phyloP scores from a whole-genome alignment of 225 moss, liverwort and hornwort genomes.

The Lunularia cruciata region DNA sequence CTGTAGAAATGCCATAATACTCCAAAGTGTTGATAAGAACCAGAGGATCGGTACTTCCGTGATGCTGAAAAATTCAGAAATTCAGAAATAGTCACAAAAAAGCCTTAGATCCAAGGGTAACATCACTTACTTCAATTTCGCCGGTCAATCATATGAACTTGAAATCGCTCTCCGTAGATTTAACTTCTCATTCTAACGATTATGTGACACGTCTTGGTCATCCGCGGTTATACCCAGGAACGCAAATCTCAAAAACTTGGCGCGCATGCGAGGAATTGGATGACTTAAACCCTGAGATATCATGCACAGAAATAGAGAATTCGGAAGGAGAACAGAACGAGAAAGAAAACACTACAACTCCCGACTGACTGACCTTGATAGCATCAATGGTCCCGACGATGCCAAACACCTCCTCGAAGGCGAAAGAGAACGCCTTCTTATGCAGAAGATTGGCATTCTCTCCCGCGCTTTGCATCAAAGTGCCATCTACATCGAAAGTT shows the following conservation, averaged over 20 bases:
- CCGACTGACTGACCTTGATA: conserved; percentile 51
- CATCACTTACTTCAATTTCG: no score
- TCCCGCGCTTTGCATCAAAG: conserved; percentile 73
- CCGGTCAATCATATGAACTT: no score
- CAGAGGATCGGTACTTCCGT: conserved; percentile 84
- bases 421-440: conserved; percentile 78
- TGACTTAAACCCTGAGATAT: no score
- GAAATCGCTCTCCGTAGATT: no score
- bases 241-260: no score
- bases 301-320: neutral
- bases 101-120: no score
- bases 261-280: no score
- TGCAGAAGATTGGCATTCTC: conserved; percentile 81
- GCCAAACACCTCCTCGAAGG: conserved; percentile 79
- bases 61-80: conserved; percentile 55
- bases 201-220: no score
- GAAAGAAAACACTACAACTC: neutral
- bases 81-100: no score
- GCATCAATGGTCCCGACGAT: conserved; percentile 73
- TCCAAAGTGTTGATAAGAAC: conserved; percentile 72
- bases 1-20: conserved; percentile 74
- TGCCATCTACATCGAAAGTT: conserved; percentile 95
- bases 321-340: no score
- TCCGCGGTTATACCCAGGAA: no score
- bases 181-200: no score